phyloP scores from a whole-genome alignment of 2,329 filamentous ascomycete species.

The Fusarium bactridioides region DNA sequence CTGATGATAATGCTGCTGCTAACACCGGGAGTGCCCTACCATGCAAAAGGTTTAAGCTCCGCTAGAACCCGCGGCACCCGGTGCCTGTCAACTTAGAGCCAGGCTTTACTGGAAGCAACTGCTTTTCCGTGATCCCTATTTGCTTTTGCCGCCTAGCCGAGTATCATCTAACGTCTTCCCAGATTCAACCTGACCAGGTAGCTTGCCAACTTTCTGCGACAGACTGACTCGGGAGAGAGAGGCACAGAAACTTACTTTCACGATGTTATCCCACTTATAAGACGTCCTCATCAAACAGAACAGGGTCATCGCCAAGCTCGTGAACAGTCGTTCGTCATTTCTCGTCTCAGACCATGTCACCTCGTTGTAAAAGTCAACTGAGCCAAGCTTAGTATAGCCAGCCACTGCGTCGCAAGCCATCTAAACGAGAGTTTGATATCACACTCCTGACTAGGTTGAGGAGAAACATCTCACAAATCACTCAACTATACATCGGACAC shows the following conservation, averaged over 20 bases:
- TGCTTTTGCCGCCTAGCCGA: constrained; percentile 30
- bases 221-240: constrained; percentile 25
- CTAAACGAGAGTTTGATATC: background rate
- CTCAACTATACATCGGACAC: constrained; percentile 12
- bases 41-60: constrained; percentile 26
- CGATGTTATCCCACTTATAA: constrained; percentile 6
- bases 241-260: constrained; percentile 18
- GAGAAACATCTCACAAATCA: constrained; percentile 13
- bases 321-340: background rate
- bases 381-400: constrained; percentile 6
- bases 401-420: constrained; percentile 9
- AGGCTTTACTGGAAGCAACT: constrained; percentile 22
- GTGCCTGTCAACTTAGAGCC: constrained; percentile 7
- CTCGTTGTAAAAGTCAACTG: constrained; percentile 15
- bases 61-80: constrained; percentile 10
- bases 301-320: constrained; percentile 20
- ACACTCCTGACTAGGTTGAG: constrained; percentile 1
- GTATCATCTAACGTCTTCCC: constrained; percentile 13
- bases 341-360: constrained; percentile 32
- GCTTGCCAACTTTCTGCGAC: constrained; percentile 22
- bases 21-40: background rate
- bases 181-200: constrained; percentile 23
- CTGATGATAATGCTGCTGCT: background rate
- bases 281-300: constrained; percentile 1
- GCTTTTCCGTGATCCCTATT: constrained; percentile 26